phyloP scores from a whole-genome alignment of 1,284 basidiomycete species.

The Melampsora occidentalis region DNA sequence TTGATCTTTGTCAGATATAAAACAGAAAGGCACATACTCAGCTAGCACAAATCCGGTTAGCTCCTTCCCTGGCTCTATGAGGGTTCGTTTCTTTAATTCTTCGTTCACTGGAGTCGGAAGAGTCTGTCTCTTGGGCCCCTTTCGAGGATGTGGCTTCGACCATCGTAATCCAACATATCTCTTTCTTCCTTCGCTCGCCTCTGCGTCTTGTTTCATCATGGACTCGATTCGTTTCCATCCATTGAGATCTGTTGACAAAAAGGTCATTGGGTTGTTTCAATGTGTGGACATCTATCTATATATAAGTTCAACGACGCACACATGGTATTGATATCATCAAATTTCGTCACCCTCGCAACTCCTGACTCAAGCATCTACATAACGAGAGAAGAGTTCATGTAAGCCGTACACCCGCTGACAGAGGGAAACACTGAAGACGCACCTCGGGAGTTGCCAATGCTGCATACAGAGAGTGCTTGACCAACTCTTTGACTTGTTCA shows the following conservation, averaged over 20 bases:
- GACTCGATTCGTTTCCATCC: conserved; percentile 38
- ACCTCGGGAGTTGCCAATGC: conserved; percentile 43
- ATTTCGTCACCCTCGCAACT: conserved; percentile 26
- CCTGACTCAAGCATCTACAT: conserved; percentile 39
- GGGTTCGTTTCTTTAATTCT: neutral
- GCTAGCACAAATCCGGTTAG: conserved; percentile 36
- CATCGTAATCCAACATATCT: conserved; percentile 39
- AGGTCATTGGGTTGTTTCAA: neutral
- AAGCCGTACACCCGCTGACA: neutral
- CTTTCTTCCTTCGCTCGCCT: conserved; percentile 3
- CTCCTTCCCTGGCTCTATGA: conserved; percentile 38
- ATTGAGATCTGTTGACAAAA: conserved; percentile 16
- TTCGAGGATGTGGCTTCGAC: conserved; percentile 40
- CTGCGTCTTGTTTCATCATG: conserved; percentile 28
- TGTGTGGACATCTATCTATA: neutral
- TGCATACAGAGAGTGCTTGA: conserved; percentile 42
- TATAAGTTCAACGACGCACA: conserved; percentile 9
- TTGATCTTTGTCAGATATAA: neutral
- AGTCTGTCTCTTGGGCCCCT: conserved; percentile 30
- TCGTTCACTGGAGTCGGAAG: neutral
- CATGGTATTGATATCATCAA: conserved; percentile 40
- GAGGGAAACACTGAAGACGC: neutral
- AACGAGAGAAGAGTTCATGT: neutral
- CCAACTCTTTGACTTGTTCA: conserved; percentile 38
- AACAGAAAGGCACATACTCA: conserved; percentile 20